Percentiles rank a stretch among this genome's conserved stretches.
phyloP scores from a whole-genome alignment of 1,139 yeast genomes.

The Hansenula anomala region DNA sequence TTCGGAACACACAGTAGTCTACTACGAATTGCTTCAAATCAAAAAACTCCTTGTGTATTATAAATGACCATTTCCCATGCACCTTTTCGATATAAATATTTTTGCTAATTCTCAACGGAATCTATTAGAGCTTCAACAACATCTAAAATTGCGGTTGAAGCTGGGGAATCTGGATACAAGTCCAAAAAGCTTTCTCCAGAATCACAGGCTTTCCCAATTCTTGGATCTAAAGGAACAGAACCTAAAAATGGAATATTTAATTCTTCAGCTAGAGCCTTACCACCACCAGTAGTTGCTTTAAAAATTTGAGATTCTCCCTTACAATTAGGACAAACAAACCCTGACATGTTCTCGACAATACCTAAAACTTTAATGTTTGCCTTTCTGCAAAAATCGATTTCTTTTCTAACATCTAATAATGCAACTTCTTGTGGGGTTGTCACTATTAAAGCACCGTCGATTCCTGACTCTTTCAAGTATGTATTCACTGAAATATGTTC shows the following conservation, averaged over 20 bases:
- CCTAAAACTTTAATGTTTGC: constrained; percentile 86
- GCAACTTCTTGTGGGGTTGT: constrained; percentile 99
- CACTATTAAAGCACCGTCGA: constrained; percentile 92
- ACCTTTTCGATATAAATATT: too few species aligned
- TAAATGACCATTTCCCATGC: too few species aligned
- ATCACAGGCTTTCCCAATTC: constrained; percentile 89
- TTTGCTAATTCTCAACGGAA: constrained; percentile 8
- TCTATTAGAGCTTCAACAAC: constrained; percentile 59
- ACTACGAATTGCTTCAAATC: neutral
- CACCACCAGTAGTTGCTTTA: constrained; percentile 97
- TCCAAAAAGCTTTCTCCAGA: constrained; percentile 84
- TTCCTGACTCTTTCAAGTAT: constrained; percentile 83
- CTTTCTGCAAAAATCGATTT: constrained; percentile 89
- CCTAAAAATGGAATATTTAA: constrained; percentile 77
- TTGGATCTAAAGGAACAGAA: constrained; percentile 90
- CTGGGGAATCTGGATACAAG: constrained; percentile 86
- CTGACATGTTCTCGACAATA: constrained; percentile 95
- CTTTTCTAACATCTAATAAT: constrained; percentile 88
- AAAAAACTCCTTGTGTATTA: neutral
- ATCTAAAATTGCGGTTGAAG: constrained; percentile 77
- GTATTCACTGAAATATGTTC: constrained; percentile 90
- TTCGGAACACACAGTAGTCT: neutral
- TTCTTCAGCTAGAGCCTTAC: constrained; percentile 76
- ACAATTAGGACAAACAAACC: constrained; percentile 95
- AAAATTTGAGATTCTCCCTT: constrained; percentile 87